Evolutionary conservation across 371 early-diverging fungal genomes (phyloP).

Genomic region (Phascolomyces articulosus): DNA sequence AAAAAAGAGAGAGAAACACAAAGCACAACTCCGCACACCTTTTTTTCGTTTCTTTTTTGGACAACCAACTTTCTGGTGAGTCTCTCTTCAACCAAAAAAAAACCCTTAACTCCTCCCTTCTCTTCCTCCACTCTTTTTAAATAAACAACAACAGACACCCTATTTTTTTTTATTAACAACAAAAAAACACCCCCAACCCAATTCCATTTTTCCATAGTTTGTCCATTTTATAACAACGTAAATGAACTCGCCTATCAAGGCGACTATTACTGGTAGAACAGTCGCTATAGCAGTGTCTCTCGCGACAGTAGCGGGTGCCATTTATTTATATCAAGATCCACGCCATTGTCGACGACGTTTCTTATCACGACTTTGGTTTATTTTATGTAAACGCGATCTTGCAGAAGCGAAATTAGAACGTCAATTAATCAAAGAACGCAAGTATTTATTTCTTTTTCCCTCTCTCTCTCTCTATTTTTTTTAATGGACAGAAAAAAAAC

Average conservation of each 20-base stretch:
- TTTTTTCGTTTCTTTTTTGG: too few species aligned
- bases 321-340: constrained; percentile 25
- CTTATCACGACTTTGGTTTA: constrained; percentile 35
- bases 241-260: constrained; percentile 10
- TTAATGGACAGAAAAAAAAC: too few species aligned
- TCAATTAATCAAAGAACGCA: constrained; percentile 33
- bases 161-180: too few species aligned
- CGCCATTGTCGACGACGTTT: constrained; percentile 20
- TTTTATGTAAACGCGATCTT: constrained; percentile 39
- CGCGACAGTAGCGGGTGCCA: constrained; percentile 13
- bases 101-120: too few species aligned
- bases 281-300: constrained; percentile 10
- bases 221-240: neutral
- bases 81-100: too few species aligned
- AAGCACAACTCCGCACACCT: constrained; percentile 8
- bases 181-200: too few species aligned
- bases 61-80: too few species aligned
- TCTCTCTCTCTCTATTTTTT: too few species aligned
- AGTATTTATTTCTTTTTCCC: constrained; percentile 1
- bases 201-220: neutral
- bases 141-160: too few species aligned
- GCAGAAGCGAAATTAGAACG: constrained; percentile 39
- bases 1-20: too few species aligned
- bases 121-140: too few species aligned
- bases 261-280: constrained; percentile 5